phyloP scores from a whole-genome alignment of 768 basidiomycete genomes.

The Cyclocybe cylindracea region DNA sequence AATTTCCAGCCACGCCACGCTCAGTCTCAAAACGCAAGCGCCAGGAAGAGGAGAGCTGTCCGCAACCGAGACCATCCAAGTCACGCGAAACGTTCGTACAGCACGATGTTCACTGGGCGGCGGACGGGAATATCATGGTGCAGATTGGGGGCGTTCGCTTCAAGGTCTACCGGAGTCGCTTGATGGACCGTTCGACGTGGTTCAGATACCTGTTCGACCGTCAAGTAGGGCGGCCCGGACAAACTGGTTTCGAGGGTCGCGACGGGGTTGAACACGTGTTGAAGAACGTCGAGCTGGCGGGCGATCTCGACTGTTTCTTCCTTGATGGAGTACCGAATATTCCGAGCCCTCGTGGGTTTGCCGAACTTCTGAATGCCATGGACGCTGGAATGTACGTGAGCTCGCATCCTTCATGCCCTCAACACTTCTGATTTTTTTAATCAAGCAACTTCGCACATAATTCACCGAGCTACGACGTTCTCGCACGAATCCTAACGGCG shows the following conservation, averaged over 20 bases:
- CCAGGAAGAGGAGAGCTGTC: no score
- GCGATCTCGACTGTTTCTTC: background rate
- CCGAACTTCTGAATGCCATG: no score
- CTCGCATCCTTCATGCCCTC: no score
- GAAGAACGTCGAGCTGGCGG: background rate
- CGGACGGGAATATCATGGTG: conserved; percentile 16
- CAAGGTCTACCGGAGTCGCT: conserved; percentile 18
- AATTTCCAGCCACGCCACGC: no score
- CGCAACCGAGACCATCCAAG: background rate
- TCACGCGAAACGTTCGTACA: background rate
- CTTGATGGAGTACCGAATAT: background rate
- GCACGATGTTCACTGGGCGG: conserved; percentile 12
- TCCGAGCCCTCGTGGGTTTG: background rate
- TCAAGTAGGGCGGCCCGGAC: background rate
- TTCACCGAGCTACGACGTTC: no score
- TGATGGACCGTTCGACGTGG: conserved; percentile 12
- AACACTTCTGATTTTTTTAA: no score
- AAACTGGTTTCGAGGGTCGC: background rate
- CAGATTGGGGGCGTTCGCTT: conserved; percentile 10
- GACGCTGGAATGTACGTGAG: no score
- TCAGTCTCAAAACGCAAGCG: background rate
- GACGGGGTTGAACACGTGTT: background rate
- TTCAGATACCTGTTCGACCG: conserved; percentile 16
- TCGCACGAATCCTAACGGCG: no score
- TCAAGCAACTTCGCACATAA: no score